Evolutionary conservation across 2,329 filamentous ascomycete species (phyloP), one percentile per base, ranked within the genome.

Genomic region (Fusarium mundagurra): DNA sequence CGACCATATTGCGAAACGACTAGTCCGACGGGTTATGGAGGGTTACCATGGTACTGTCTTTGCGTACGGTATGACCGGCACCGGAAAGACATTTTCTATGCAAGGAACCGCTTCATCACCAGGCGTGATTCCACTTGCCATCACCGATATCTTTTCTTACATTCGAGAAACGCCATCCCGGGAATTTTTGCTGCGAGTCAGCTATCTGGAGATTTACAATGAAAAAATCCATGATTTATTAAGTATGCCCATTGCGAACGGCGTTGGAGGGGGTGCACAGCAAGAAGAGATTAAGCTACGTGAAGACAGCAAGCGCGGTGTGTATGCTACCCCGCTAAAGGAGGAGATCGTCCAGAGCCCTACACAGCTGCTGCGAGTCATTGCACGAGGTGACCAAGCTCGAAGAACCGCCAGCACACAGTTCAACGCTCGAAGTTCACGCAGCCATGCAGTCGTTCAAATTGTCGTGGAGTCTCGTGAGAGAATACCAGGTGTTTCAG

Each of bases 21-120:
- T 99, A 59, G 96, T 99, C 53, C 93, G 96, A 76, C 90, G 96
- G 78, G 96, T 99, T 57, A 99, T 99, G 96, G 96, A 99, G 85
- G 96, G 96, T 47, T 99, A 98, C 82, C 96, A 98, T 80, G 96
- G 96, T 67, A 99, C 96, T 2, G 96, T 99, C 31, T 98, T 99
- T 82, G 96, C 96, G 24, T 99, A 99, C 82, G 96, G 96, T 80
- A 98, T 98, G 95, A 99, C 96, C 8, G 96, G 96, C 71, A 98
- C 96, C 1, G 96, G 96, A 76, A 99, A 99, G 86, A 99, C 96
- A 2, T 99, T 98, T 82, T 98, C 96, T 44, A 99, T 99, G 96
- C 96, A 99, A 85, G 96, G 96, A 77, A 99, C 96, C 17, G 95
- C 95, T 51, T 94, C 94, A 6, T 97, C 95, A 44, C 96, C 96